Evolutionary conservation across 495 filamentous ascomycete genomes (phyloP), one percentile per base, ranked within the genome.

Genomic region (Trichocladium uniseriatum): DNA sequence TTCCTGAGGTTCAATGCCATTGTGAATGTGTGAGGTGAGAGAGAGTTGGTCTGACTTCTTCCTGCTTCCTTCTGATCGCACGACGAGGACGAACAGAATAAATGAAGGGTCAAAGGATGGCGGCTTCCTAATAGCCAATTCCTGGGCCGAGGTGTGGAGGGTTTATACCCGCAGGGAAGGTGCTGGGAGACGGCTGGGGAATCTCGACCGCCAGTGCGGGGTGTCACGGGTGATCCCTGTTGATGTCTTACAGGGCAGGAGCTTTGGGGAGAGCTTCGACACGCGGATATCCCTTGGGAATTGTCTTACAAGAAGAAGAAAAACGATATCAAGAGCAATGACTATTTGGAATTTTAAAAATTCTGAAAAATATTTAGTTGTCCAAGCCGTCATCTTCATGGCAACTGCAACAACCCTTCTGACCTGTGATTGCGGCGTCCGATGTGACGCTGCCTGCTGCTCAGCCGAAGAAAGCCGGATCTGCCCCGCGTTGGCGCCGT

Each of bases 401-500:
- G n/a, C n/a, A n/a, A n/a, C n/a, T n/a, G n/a, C n/a, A n/a, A n/a
- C n/a, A n/a, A n/a, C n/a, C n/a, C n/a, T n/a, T n/a, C n/a, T n/a
- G n/a, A n/a, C n/a, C n/a, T n/a, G n/a, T n/a, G n/a, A n/a, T n/a
- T n/a, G n/a, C n/a, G n/a, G n/a, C n/a, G n/a, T n/a, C n/a, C 31
- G 31, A 48, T 47, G 49, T 53, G 53, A 55, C 53, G 13, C n/a
- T 48, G 10, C 21, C 32, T 35, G 35, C 9, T 5, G 20, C 51
- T 61, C 53, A 61, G 57, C 61, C 65, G 65, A 68, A 56, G 61
- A 60, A 68, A 65, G 65, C 62, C 65, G 62, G 22, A 11, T 40
- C 51, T 43, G 49, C 58, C 56, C 61, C 54, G 49, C 45, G 27
- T 40, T 42, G 40, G 19, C 35, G 38, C 37, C 28, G 31, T 31